Evolutionary conservation across 352 stramenopile genomes (phyloP).

Genomic region (Phytophthora fragariae): DNA sequence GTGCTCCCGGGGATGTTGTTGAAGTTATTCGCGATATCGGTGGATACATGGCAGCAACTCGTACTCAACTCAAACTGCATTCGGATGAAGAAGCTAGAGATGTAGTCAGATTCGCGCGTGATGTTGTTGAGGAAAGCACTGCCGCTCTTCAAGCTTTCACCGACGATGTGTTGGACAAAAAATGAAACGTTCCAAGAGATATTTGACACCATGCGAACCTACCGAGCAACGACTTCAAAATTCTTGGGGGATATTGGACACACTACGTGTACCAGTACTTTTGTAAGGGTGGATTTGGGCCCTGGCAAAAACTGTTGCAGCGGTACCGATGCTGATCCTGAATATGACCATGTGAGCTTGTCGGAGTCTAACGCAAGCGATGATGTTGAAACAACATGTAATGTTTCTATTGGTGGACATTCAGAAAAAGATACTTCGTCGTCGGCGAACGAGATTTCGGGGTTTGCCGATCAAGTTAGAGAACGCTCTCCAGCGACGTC

Average conservation of each 20-base stretch:
- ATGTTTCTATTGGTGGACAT: background rate
- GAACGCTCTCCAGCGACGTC: background rate
- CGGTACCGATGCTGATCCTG: background rate
- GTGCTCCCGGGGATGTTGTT: too few relatives aligned
- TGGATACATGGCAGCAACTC: too few relatives aligned
- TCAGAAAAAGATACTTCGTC: background rate
- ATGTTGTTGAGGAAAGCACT: too few relatives aligned
- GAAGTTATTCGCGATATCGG: too few relatives aligned
- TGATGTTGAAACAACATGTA: background rate
- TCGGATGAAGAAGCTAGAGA: too few relatives aligned
- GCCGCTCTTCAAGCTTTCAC: too few relatives aligned
- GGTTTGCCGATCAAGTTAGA: background rate
- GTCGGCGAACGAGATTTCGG: background rate
- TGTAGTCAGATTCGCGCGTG: too few relatives aligned
- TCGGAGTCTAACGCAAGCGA: background rate
- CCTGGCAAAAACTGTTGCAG: background rate
- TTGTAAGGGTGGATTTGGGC: background rate
- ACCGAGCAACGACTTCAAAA: background rate
- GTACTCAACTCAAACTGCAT: too few relatives aligned
- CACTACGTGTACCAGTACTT: background rate
- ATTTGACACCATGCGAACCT: background rate
- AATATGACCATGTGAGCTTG: background rate
- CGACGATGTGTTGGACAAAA: background rate
- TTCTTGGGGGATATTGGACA: background rate
- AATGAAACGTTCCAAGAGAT: background rate